Base-by-base conservation (phyloP, 768 basidiomycete genomes). In the Wakefieldia striispora region DNA sequence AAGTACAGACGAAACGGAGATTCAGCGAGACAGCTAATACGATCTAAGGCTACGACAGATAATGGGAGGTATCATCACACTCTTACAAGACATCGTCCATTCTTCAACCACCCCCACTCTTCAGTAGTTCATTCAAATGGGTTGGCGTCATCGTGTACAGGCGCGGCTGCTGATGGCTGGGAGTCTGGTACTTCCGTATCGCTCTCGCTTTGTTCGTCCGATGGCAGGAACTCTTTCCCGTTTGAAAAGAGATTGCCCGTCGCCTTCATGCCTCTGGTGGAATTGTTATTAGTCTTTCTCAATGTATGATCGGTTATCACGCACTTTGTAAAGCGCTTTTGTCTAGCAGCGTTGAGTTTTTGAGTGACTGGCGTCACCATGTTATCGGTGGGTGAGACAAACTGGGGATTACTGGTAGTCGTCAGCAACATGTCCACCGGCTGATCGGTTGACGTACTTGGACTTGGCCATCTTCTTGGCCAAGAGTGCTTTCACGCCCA, bases 361-460 rank as follows among this genome's bases (percentile, higher is more conserved):
- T 94, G 88, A 6, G 94, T 90, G 66, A 83, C 84, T 3, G 95
- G 95, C 3, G 93, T 95, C 78, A 97, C 83, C 70, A 98, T 77
- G 65, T 88, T 91, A 69, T 99, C 95, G 9, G 95, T 97, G 3
- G 95, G 95, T 16, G 95, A 97, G 61, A 95, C 75, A 63, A 82
- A 92, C 29, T 82, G 82, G 19, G 91, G 87, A 67, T 97, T 97
- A 67, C 92, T 93, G 65, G 26, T 14, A 14, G 52, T 16, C 33
- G 45, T 58, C 59, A 54, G 48, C 31, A 43, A 29, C 26, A 31
- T 4, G 20, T 39, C 9, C 37, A 34, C 17, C 16, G 13, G 24
- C 27, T 43, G 29, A 24, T 27, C 26, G 27, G 31, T 36, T 24
- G 23, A 79, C 91, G 63, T 49, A 95, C 95, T 82, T 82, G 62